Conservation (phyloP, 1,139 yeast species). For the Scheffersomyces titani region DNA sequence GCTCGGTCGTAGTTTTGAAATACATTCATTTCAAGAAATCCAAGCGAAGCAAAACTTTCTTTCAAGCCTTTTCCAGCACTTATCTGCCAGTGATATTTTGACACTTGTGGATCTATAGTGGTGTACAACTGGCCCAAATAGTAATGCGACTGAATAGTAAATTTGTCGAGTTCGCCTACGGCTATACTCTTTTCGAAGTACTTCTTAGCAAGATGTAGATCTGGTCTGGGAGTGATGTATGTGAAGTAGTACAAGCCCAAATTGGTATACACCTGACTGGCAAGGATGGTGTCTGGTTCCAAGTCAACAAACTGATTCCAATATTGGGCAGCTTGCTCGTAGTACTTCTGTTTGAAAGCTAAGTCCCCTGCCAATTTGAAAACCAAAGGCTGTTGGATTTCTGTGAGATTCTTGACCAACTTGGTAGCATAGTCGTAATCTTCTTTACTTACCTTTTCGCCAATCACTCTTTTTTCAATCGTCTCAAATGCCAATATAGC, state of each 20-base stretch:
- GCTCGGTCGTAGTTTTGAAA: slow-evolving; percentile 59
- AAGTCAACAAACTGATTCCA: slow-evolving; percentile 60
- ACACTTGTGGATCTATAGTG: slow-evolving; percentile 53
- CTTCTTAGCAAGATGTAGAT: slow-evolving; percentile 53
- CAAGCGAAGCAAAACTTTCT: slow-evolving; percentile 75
- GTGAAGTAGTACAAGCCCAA: slow-evolving; percentile 65
- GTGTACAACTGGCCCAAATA: slow-evolving; percentile 72
- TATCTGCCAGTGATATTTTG: slow-evolving; percentile 71
- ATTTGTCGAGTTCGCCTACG: slow-evolving; percentile 56
- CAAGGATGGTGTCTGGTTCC: slow-evolving; percentile 57
- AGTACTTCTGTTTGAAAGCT: slow-evolving; percentile 48
- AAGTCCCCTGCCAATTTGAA: slow-evolving; percentile 75
- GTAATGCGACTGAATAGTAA: slow-evolving; percentile 69
- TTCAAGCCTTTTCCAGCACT: slow-evolving; percentile 76
- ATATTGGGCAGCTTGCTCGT: slow-evolving; percentile 55
- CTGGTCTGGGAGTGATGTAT: slow-evolving; percentile 39
- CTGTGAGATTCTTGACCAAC: slow-evolving; percentile 62
- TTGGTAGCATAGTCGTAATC: slow-evolving; percentile 65
- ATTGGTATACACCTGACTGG: slow-evolving; percentile 73
- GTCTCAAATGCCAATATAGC: slow-evolving; percentile 69
- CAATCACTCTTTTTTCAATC: slow-evolving; percentile 28
- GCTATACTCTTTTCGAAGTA: slow-evolving; percentile 62
- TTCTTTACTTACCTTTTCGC: slow-evolving; percentile 35
- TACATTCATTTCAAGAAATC: slow-evolving; percentile 73
- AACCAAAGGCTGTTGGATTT: slow-evolving; percentile 66